Conservation (phyloP, 2,329 filamentous ascomycete species). For the Ophiostoma perfectum region DNA sequence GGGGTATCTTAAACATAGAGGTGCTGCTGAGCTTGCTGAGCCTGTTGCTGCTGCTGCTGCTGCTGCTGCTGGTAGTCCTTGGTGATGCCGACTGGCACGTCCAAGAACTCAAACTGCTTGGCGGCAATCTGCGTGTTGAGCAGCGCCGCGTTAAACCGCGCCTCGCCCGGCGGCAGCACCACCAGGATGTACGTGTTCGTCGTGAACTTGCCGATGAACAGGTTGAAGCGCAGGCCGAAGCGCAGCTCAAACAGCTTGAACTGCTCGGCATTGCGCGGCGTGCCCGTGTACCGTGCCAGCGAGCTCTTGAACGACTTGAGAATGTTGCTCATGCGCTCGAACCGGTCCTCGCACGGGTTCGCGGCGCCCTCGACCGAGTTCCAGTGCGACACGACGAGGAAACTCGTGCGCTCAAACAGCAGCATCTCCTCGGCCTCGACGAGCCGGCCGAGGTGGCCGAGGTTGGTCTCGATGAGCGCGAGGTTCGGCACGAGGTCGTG, state of each 20-base stretch:
- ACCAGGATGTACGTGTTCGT: slow-evolving; percentile 97
- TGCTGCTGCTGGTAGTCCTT: slow-evolving; percentile 24
- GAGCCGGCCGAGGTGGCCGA: slow-evolving; percentile 73
- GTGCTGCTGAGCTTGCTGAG: slow-evolving; percentile 11
- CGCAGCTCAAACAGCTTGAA: slow-evolving; percentile 79
- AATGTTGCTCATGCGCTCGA: slow-evolving; percentile 92
- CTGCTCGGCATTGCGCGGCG: slow-evolving; percentile 74
- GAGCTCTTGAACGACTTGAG: slow-evolving; percentile 97
- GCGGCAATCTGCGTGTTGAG: slow-evolving; percentile 85
- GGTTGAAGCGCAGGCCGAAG: slow-evolving; percentile 70
- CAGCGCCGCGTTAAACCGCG: slow-evolving; percentile 82
- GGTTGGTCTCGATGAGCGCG: slow-evolving; percentile 76
- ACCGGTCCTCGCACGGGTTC: slow-evolving; percentile 88
- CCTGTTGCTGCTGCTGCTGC: slow-evolving; percentile 11
- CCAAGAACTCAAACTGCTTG: slow-evolving; percentile 68
- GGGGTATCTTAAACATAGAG: neutral
- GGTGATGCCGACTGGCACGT: slow-evolving; percentile 43
- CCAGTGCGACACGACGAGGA: slow-evolving; percentile 92
- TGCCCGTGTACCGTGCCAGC: slow-evolving; percentile 68
- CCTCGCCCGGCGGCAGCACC: slow-evolving; percentile 83
- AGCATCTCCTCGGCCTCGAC: slow-evolving; percentile 92
- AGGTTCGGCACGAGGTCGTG: slow-evolving; percentile 97
- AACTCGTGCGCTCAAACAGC: slow-evolving; percentile 91
- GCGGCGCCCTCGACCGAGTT: slow-evolving; percentile 65
- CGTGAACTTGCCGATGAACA: slow-evolving; percentile 92